Evolutionary conservation across 257 asterid genomes (phyloP), one percentile per base, ranked within the genome.

Genomic region (Haberlea rhodopensis): DNA sequence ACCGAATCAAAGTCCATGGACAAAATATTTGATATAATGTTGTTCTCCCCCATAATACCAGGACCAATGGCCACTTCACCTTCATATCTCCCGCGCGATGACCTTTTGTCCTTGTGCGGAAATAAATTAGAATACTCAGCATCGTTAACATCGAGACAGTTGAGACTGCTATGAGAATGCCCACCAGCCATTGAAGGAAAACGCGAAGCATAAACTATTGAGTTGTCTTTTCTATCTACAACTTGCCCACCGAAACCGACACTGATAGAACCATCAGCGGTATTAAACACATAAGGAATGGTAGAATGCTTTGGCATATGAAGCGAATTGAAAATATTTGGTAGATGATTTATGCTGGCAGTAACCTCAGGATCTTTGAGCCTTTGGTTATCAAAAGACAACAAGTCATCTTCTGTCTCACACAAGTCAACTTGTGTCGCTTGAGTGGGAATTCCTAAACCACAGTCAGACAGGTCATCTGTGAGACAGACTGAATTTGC

Each of bases 21-120:
- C 73, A 94, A 79, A 66, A 87, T 90, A 76, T 87, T 86, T 27
- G 97, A 84, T 78, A 89, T 87, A 76, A 90, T 80, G 84, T 90
- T 83, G 82, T 79, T 87, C 84, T 94, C 97, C 72, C 96, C 99
- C 40, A 65, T 67, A 72, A 78, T 81, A 65, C 40, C 56, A 32
- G 77, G 62, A 68, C 63, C 76, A 68, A 71, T 60, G 43, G 80
- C 67, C 51, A 65, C 61, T 80, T 74, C 87, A 60, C 76, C 63
- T 55, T 83, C 89, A 76, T 79, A 81, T 68, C 86, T 79, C 69
- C 78, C 80, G 21, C 25, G 66, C 18, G 55, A 66, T 72, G 75
- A 73, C 72, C 76, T 63, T 43, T 66, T 79, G 46, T 79, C 83
- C 45, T 72, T 79, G 18, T 62, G 68, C 28, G 73, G 71, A 79